These are phyloP conservation scores for Solanum appendiculatum DNA, from an alignment of 257 asterid species.

Conservation along the genomic window DNA sequence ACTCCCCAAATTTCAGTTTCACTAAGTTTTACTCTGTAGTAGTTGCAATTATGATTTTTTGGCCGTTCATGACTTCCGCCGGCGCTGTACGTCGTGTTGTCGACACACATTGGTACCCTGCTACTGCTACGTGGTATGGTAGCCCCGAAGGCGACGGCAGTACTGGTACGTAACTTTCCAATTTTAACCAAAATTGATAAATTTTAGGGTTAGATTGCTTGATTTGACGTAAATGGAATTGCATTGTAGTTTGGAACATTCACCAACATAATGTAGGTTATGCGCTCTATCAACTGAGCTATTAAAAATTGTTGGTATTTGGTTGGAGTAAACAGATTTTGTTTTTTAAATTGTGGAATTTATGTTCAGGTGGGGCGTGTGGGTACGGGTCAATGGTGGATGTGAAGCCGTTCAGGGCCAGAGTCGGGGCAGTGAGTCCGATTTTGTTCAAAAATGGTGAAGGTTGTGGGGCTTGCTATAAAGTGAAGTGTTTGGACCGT, in stretches of 20 bases:
- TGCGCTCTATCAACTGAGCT: background rate
- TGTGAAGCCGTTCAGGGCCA: slow-evolving; percentile 82
- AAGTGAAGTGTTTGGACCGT: slow-evolving; percentile 70
- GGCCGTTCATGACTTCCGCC: slow-evolving; percentile 7
- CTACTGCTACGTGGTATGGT: slow-evolving; percentile 99
- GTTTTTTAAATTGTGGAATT: background rate
- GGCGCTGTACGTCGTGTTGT: slow-evolving; percentile 15
- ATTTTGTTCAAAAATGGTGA: slow-evolving; percentile 76
- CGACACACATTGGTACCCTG: slow-evolving; percentile 58
- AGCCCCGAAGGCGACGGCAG: slow-evolving; percentile 98
- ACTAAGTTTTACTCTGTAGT: background rate
- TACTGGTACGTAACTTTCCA: slow-evolving; percentile 21
- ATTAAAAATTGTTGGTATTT: background rate
- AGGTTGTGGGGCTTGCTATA: slow-evolving; percentile 97
- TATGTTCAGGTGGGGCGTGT: slow-evolving; percentile 68
- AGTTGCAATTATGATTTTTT: background rate
- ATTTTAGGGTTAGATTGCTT: background rate
- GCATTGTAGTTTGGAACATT: background rate
- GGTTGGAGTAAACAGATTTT: background rate
- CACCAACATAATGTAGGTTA: background rate
- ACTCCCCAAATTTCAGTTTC: background rate
- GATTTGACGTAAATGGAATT: background rate
- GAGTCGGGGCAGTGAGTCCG: slow-evolving; percentile 98
- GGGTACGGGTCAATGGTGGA: slow-evolving; percentile 92
- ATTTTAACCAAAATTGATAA: background rate